Evolutionary conservation across 257 asterid species (phyloP), one percentile per base, ranked within the genome.

Genomic region (Euphrasia confusa): DNA sequence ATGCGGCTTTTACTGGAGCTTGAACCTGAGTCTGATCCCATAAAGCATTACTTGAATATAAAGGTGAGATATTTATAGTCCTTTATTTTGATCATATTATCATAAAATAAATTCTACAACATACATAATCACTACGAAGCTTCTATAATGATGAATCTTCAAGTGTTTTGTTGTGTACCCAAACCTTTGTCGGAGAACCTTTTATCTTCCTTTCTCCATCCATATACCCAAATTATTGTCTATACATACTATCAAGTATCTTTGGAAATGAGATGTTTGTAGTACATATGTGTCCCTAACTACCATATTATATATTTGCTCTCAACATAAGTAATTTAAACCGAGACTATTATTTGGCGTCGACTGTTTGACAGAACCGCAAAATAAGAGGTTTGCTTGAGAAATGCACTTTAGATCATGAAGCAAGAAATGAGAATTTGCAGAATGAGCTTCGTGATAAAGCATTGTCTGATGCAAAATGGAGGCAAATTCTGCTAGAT

Each of bases 1-100:
- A 95, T 88, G 76, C 85, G 98, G 67, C 95, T 88, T 77, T 75
- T 92, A 60, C 67, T 84, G 93, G 98, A 92, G 83, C 92, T 92
- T 78, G 98, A 92, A 61, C 95, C 98, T 21, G 98, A 86, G 69
- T 83, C 97, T 15, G 98, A 92, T 84, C 98, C 98, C 70, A 86
- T 88, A 61, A 84, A 91, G 84, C 95, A 86, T 80, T 92, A 92
- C 85, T 77, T 92, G 68, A 89, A 75, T 66, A 78, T 88, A 75
- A 95, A 92, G 95, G 98, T 88, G 60, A 70, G 84, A 24, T 50
- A 13, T 55, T 72, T 68, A 57, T 61, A n/a, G 48, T 61, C 33
- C 24, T 42, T 60, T 53, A 49, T 53, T 54, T 33, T 18, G 56
- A 55, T 66, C 18, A 45, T 30, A 24, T 32, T 68, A 32, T 10